Percentiles rank a stretch among this genome's conserved stretches.
Conservation (phyloP, 768 basidiomycete genomes). For the Amanita brunnescens region DNA sequence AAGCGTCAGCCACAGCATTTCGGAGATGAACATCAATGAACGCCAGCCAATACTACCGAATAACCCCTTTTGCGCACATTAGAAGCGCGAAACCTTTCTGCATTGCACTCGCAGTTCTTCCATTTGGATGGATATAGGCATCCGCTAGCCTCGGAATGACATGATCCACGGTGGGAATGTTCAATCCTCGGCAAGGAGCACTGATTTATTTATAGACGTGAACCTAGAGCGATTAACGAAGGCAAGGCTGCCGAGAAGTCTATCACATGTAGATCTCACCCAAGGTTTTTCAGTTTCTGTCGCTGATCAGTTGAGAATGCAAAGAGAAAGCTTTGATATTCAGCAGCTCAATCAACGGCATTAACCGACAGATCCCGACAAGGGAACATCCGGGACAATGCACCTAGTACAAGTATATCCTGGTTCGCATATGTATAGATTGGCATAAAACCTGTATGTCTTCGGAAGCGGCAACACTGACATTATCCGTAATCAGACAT, state of each 20-base stretch:
- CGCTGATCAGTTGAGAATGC: constrained; percentile 96
- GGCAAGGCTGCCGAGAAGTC: constrained; percentile 11
- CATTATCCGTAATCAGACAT: constrained; percentile 82
- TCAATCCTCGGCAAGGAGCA: constrained; percentile 90
- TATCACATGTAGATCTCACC: constrained; percentile 32
- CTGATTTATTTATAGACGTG: constrained; percentile 62
- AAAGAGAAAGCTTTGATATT: constrained; percentile 71
- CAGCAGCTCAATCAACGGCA: constrained; percentile 77
- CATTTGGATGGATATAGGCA: constrained; percentile 89
- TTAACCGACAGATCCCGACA: constrained; percentile 85
- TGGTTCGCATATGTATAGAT: constrained; percentile 23
- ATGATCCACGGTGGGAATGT: constrained; percentile 91
- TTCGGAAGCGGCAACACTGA: constrained; percentile 19
- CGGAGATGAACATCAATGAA: constrained; percentile 32
- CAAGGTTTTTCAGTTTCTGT: constrained; percentile 92
- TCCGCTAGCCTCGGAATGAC: constrained; percentile 95
- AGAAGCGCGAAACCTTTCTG: constrained; percentile 83
- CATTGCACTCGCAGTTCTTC: constrained; percentile 89
- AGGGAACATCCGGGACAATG: constrained; percentile 93
- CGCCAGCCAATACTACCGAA: constrained; percentile 67
- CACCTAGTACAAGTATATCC: constrained; percentile 94
- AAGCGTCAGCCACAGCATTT: background rate
- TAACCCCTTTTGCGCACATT: constrained; percentile 66
- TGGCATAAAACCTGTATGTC: background rate
- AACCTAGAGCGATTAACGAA: constrained; percentile 42